Evolutionary conservation across 495 filamentous ascomycete species (phyloP).

Genomic region (Bathelium albidoporum): DNA sequence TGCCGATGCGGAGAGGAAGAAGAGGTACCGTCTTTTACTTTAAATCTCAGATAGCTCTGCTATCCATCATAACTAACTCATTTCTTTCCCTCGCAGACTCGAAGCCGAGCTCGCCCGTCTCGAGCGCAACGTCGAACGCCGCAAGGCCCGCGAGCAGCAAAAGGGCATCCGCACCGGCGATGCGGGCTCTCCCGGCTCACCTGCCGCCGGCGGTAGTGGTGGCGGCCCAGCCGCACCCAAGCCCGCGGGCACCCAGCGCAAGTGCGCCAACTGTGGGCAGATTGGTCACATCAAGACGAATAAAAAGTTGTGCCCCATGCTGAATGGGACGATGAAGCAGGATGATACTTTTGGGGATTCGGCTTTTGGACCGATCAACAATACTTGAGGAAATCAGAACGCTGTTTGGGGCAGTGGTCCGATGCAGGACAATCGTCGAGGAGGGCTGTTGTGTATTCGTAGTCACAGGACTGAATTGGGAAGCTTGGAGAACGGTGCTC

Average conservation of each 20-base stretch:
- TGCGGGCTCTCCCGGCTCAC: conserved; percentile 29
- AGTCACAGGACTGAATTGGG: too few species aligned
- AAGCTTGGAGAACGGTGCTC: too few species aligned
- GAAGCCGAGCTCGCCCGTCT: conserved; percentile 70
- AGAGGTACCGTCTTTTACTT: conserved; percentile 29
- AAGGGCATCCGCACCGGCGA: conserved; percentile 45
- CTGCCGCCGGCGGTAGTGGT: conserved; percentile 27
- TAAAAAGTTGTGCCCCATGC: conserved; percentile 89
- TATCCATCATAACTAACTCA: conserved; percentile 4
- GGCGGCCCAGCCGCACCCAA: conserved; percentile 28
- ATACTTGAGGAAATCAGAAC: too few species aligned
- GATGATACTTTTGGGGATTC: conserved; percentile 33
- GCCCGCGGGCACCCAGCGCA: conserved; percentile 62
- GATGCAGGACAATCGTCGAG: too few species aligned
- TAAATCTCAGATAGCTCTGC: neutral
- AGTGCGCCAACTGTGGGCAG: conserved; percentile 93
- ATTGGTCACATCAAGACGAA: conserved; percentile 99
- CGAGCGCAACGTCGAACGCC: conserved; percentile 81
- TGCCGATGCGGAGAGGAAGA: conserved; percentile 49
- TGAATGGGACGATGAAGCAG: conserved; percentile 74
- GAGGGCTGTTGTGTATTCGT: too few species aligned
- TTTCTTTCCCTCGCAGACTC: conserved; percentile 44
- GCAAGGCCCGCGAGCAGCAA: conserved; percentile 81
- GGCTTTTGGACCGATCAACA: conserved; percentile 33
- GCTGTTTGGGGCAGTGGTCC: too few species aligned